Conservation (phyloP, 1,284 basidiomycete genomes). For the Rhizoctonia solani region DNA sequence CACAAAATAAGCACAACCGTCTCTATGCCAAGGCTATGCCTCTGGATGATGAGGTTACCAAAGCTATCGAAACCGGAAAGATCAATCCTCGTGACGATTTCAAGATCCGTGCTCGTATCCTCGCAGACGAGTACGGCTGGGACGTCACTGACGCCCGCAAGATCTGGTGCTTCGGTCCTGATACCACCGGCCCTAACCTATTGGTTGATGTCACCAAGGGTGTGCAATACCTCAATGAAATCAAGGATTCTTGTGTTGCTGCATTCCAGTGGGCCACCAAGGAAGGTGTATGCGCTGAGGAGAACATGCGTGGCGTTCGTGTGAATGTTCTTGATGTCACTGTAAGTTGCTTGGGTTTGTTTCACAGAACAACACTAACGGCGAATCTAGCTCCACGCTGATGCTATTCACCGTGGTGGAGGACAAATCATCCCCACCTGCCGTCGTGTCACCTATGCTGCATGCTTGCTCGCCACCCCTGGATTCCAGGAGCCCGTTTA, state of each 20-base stretch:
- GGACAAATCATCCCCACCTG: constrained; percentile 97
- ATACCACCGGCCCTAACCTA: constrained; percentile 96
- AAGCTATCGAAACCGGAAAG: constrained; percentile 89
- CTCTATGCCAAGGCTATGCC: constrained; percentile 93
- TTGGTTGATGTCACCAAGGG: constrained; percentile 99
- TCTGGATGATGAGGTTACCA: constrained; percentile 90
- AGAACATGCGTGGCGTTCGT: constrained; percentile 98
- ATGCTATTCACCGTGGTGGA: constrained; percentile 99
- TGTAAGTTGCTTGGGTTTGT: constrained; percentile 51
- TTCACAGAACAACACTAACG: neutral
- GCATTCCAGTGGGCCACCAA: constrained; percentile 99
- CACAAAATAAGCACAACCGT: constrained; percentile 99
- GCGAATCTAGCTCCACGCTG: constrained; percentile 79
- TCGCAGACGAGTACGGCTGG: constrained; percentile 98
- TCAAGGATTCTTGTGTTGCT: constrained; percentile 99
- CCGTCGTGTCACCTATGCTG: constrained; percentile 96
- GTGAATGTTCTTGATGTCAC: constrained; percentile 97
- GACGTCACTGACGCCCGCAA: constrained; percentile 99
- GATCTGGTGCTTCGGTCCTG: constrained; percentile 99
- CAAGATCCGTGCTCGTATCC: constrained; percentile 92
- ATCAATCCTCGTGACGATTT: constrained; percentile 95
- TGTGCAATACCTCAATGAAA: constrained; percentile 97
- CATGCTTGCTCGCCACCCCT: constrained; percentile 89
- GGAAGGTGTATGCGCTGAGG: constrained; percentile 96
- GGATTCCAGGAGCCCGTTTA: constrained; percentile 97